Conservation (phyloP, 192 early-diverging fungal species). For the Backusella circina region DNA sequence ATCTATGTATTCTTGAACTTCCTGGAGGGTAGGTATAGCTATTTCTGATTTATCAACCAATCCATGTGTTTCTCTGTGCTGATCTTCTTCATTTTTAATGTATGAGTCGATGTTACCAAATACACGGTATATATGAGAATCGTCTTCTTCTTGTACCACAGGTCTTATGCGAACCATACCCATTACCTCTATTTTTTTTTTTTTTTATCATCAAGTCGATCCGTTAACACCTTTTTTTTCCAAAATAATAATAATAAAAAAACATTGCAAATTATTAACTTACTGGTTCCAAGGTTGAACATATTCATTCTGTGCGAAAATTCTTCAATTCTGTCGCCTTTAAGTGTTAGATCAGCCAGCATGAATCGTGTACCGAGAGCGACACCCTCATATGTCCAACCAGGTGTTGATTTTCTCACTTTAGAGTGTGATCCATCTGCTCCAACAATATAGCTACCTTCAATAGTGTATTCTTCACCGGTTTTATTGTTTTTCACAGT, state of each 20-base stretch:
- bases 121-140: neutral
- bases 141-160: neutral
- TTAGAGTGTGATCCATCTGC: slow-evolving; percentile 30
- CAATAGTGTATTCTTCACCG: neutral
- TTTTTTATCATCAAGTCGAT: neutral
- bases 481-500: neutral
- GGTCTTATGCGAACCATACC: neutral
- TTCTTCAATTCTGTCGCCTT: slow-evolving; percentile 2
- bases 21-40: neutral
- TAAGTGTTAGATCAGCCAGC: slow-evolving; percentile 23
- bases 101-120: neutral
- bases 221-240: neutral
- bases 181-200: neutral
- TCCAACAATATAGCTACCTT: slow-evolving; percentile 25
- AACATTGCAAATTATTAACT: neutral
- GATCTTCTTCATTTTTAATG: neutral
- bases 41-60: neutral
- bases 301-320: neutral
- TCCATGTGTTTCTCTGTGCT: neutral
- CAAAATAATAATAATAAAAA: neutral
- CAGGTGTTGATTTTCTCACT: slow-evolving; percentile 20
- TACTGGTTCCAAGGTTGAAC: neutral
- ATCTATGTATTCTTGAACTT: neutral
- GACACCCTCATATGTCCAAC: slow-evolving; percentile 29
- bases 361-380: slow-evolving; percentile 1